Evolutionary conservation across 106 monocot genomes (phyloP), one percentile per base, ranked within the genome.

Genomic region (Apostasia shenzhenica): DNA sequence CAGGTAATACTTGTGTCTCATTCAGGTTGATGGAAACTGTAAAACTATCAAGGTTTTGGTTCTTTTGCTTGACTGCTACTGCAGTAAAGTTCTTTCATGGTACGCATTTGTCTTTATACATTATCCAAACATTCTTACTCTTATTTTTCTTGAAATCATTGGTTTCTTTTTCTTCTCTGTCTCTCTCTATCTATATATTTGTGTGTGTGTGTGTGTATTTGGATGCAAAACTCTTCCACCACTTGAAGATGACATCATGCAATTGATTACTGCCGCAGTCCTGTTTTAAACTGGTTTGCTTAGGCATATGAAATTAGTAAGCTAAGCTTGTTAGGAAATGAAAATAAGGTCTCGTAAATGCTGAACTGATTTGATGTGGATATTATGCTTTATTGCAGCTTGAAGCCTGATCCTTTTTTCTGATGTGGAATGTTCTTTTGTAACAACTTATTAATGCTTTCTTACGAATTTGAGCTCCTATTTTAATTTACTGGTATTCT

Each of bases 41-140:
- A 77, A 77, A 64, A 53, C 70, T 61, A 66, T 76, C 45, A 70
- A 80, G 37, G 64, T 70, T 83, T 73, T 90, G 67, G 57, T 82
- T 80, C 68, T 71, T 74, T 54, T 93, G 13, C 80, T 93, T 54
- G 59, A 90, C 50, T 93, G 81, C 61, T 99, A 93, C 75, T 83
- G 81, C 53, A 73, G 57, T 63, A 73, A 78, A 47, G 77, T 99
- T 58, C 83, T 99, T 75, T 72, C 86, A 63, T 78, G 99, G 99
- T 99, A 93, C 59, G 84, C 12, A 66, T 26, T 53, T 65, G 5
- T 26, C 4, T 46, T 41, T 14, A 13, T 14, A 26, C 26, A 26
- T 26, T 26, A 26, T 26, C 26, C 26, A 26, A 26, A 26, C 26
- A 26, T 26, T 26, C 26, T 26, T 26, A 26, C 26, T 26, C 26